Percentiles rank a stretch among this genome's conserved stretches.
These are phyloP conservation scores for Daldinia sp. DNA, from an alignment of 2,329 filamentous ascomycete genomes.

Conservation along the genomic window DNA sequence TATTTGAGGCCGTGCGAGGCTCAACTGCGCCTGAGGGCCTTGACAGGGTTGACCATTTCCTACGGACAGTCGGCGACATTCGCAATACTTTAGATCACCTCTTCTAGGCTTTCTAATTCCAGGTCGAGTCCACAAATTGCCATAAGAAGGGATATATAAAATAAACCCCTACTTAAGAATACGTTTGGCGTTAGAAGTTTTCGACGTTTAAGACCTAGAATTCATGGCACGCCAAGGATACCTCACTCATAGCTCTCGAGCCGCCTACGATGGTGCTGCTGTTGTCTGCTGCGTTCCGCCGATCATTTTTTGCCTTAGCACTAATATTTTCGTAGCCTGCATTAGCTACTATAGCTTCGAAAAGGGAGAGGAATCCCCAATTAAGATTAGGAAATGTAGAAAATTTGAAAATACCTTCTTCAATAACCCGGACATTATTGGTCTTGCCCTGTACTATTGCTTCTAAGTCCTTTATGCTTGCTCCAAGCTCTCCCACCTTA, in stretches of 20 bases:
- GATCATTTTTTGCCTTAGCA: constrained; percentile 56
- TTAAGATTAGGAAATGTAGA: background rate
- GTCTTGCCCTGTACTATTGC: constrained; percentile 74
- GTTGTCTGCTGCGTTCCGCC: constrained; percentile 33
- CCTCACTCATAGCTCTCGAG: constrained; percentile 8
- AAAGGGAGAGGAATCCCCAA: background rate
- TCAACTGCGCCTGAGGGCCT: constrained; percentile 41
- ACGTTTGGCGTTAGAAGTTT: background rate
- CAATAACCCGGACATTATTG: constrained; percentile 82
- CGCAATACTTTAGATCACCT: constrained; percentile 32
- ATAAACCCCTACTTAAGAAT: background rate
- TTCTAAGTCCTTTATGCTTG: constrained; percentile 65
- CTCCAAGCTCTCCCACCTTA: constrained; percentile 62
- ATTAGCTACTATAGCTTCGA: constrained; percentile 35
- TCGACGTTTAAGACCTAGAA: background rate
- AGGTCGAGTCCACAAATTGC: background rate
- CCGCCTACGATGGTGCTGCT: constrained; percentile 13
- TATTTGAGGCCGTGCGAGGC: constrained; percentile 28
- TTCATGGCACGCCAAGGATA: constrained; percentile 15
- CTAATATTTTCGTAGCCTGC: constrained; percentile 38
- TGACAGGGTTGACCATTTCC: constrained; percentile 40
- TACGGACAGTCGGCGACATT: constrained; percentile 36
- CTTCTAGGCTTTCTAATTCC: constrained; percentile 3
- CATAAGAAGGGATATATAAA: background rate
- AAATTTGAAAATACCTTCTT: constrained; percentile 71